A percentile compares a stretch with the other conserved stretches of the same genome.
These are phyloP conservation scores for Helianthus annuus DNA, from an alignment of 129 eudicot genomes.

Conservation along the genomic window DNA sequence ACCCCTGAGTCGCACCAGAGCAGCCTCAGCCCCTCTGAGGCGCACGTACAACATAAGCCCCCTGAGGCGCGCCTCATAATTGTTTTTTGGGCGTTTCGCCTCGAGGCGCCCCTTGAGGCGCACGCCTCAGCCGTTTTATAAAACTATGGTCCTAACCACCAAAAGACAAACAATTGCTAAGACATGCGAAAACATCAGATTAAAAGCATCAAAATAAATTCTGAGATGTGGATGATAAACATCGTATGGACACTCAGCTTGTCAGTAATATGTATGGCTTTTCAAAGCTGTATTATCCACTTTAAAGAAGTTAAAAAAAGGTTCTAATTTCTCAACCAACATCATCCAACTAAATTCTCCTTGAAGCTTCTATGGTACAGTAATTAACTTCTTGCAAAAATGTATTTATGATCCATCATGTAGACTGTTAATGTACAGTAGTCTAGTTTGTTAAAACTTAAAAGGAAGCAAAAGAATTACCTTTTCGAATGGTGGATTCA, in stretches of 20 bases:
- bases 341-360: not conserved
- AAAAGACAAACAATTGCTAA: no score
- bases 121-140: no score
- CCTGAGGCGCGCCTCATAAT: no score
- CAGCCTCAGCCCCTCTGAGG: no score
- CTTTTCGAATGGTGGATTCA: constrained; percentile 71
- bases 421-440: not conserved
- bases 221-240: not conserved
- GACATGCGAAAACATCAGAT: no score
- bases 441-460: constrained; percentile 13
- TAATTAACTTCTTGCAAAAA: not conserved
- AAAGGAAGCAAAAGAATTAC: constrained; percentile 34
- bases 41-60: no score
- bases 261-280: not conserved
- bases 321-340: constrained; percentile 19
- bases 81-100: no score
- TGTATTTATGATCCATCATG: not conserved
- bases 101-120: no score
- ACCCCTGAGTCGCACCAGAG: no score
- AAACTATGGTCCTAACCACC: no score
- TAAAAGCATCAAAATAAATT: not conserved
- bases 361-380: not conserved
- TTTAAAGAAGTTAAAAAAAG: not conserved
- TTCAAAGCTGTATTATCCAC: not conserved
- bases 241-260: constrained; percentile 11